Evolutionary conservation across 148 eudicot genomes (phyloP).

Genomic region (Heliamphora exappendiculata): DNA sequence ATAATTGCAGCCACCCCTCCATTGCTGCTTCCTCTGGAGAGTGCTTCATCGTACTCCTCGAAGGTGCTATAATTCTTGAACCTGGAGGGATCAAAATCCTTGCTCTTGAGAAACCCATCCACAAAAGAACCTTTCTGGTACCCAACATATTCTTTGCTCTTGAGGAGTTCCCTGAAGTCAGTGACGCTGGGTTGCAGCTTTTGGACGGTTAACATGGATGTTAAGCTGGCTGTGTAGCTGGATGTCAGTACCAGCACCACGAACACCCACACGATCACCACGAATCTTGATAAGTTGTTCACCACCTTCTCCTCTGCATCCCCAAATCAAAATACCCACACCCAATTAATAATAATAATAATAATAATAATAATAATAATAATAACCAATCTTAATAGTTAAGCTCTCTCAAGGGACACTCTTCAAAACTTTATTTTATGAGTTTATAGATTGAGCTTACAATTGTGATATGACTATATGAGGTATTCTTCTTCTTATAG

Average conservation of each 20-base stretch:
- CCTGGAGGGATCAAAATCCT: conserved; percentile 14
- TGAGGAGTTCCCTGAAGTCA: conserved; percentile 35
- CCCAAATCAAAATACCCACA: too few species aligned
- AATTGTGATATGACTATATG: too few species aligned
- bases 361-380: too few species aligned
- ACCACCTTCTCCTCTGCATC: conserved; percentile 44
- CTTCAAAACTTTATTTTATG: too few species aligned
- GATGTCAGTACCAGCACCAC: conserved; percentile 50
- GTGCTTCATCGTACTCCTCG: conserved; percentile 29
- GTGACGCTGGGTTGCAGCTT: conserved; percentile 42
- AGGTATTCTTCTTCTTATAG: too few species aligned
- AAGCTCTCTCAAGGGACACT: too few species aligned
- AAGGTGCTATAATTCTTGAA: conserved; percentile 21
- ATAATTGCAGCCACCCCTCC: conserved; percentile 31
- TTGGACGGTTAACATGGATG: conserved; percentile 52
- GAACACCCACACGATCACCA: conserved; percentile 59
- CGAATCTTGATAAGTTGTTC: conserved; percentile 56
- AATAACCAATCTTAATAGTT: too few species aligned
- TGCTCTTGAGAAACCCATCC: conserved; percentile 13
- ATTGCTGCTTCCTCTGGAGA: conserved; percentile 28
- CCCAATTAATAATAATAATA: too few species aligned
- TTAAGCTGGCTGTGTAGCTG: conserved; percentile 62
- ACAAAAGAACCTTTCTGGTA: conserved; percentile 38
- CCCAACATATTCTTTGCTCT: conserved; percentile 31
- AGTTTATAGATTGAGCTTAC: too few species aligned